phyloP scores from a whole-genome alignment of 495 filamentous ascomycete genomes.

The Recurvomyces mirabilis region DNA sequence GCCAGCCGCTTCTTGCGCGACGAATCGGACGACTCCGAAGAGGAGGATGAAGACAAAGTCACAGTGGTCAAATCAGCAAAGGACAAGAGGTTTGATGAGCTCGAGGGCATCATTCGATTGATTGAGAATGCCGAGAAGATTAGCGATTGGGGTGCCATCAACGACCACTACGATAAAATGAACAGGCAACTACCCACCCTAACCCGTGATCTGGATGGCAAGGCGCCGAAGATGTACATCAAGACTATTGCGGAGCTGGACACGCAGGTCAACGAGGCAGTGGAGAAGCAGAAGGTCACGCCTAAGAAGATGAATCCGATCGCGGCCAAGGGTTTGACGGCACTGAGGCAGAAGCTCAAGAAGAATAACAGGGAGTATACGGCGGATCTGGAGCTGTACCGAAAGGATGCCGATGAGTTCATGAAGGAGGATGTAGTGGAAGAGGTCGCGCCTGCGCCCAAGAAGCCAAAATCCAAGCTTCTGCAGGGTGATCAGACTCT shows the following conservation, averaged over 20 bases:
- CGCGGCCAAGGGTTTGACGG: conserved; percentile 86
- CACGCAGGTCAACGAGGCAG: conserved; percentile 87
- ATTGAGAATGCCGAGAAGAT: conserved; percentile 98
- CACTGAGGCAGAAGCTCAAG: conserved; percentile 92
- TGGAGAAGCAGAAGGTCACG: conserved; percentile 87
- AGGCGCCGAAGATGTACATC: conserved; percentile 79
- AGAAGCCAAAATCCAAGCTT: conserved; percentile 36
- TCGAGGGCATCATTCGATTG: conserved; percentile 74
- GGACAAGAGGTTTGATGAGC: conserved; percentile 88
- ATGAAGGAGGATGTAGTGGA: conserved; percentile 78
- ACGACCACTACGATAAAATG: conserved; percentile 88
- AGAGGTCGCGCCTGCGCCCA: conserved; percentile 38
- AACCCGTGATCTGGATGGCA: conserved; percentile 50
- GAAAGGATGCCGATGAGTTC: conserved; percentile 70
- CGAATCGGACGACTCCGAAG: conserved; percentile 43
- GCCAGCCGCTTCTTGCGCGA: conserved; percentile 72
- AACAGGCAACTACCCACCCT: conserved; percentile 81
- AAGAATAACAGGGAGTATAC: conserved; percentile 96
- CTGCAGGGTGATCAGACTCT: conserved; percentile 33
- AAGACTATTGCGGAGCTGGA: conserved; percentile 88
- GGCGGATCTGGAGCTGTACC: conserved; percentile 75
- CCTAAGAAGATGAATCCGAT: conserved; percentile 98
- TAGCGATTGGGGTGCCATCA: conserved; percentile 85
- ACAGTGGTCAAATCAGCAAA: conserved; percentile 91
- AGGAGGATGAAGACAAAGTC: conserved; percentile 62